Percentiles rank a stretch among this genome's conserved stretches.
phyloP scores from a whole-genome alignment of 2,329 filamentous ascomycete species.

The Tolypocladium sp. region DNA sequence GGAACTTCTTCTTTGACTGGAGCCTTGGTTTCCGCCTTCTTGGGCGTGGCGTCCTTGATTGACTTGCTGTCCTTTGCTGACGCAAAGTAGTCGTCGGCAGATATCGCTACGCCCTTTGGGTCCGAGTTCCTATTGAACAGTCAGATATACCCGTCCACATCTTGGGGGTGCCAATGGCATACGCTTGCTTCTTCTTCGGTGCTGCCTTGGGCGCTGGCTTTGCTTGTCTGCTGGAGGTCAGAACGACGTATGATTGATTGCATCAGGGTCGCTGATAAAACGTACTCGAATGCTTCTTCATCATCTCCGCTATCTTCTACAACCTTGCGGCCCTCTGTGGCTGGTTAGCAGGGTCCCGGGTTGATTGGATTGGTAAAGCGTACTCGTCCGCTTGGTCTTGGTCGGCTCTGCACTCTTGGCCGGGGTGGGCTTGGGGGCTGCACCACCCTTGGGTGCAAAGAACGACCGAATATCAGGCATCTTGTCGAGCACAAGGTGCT shows the following conservation, averaged over 20 bases:
- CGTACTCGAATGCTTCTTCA: conserved; percentile 38
- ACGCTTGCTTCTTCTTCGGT: conserved; percentile 47
- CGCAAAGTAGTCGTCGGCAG: conserved; percentile 50
- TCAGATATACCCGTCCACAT: neutral
- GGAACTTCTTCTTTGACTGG: conserved; percentile 30
- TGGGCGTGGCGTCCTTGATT: conserved; percentile 24
- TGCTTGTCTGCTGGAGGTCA: conserved; percentile 28
- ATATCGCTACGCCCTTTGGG: conserved; percentile 40
- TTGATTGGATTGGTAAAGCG: conserved; percentile 8
- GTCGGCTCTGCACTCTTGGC: conserved; percentile 36
- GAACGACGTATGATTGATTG: conserved; percentile 2
- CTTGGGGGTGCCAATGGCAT: conserved; percentile 10
- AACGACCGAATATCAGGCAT: conserved; percentile 94
- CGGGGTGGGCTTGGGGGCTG: conserved; percentile 36
- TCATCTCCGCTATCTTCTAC: conserved; percentile 78
- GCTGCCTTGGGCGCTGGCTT: conserved; percentile 42
- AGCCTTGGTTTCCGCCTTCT: conserved; percentile 30
- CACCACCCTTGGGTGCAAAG: conserved; percentile 68
- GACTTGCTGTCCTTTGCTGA: conserved; percentile 32
- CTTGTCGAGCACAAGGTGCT: neutral
- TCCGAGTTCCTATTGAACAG: conserved; percentile 23
- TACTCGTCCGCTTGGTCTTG: conserved; percentile 37
- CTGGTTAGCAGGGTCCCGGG: conserved; percentile 8
- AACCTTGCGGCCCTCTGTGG: conserved; percentile 53
- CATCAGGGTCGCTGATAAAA: neutral